These are phyloP conservation scores for Bolboschoenus planiculmis DNA, from an alignment of 176 grass and related monocot species.

Conservation along the genomic window DNA sequence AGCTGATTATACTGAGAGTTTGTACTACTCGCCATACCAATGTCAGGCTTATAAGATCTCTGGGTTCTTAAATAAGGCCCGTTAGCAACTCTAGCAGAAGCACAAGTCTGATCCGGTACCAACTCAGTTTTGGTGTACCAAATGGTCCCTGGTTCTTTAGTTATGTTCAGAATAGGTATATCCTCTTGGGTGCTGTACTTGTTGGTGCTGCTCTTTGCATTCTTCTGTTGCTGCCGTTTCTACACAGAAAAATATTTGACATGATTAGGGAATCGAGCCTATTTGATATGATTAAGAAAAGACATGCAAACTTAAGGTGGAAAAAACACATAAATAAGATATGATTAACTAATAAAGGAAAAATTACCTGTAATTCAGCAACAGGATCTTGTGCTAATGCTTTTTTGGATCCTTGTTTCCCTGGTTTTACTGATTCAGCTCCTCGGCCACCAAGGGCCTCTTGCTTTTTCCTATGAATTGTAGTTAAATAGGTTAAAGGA, in stretches of 20 bases:
- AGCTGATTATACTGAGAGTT: constrained; percentile 23
- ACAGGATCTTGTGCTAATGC: constrained; percentile 22
- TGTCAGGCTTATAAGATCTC: constrained; percentile 36
- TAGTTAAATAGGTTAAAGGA: neutral
- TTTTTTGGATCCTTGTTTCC: constrained; percentile 40
- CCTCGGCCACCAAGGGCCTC: constrained; percentile 31
- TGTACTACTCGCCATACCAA: constrained; percentile 19
- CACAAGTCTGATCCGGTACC: too few species aligned
- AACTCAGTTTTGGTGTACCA: constrained; percentile 29
- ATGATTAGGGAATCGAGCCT: neutral
- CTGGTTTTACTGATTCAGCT: constrained; percentile 50
- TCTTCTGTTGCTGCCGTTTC: constrained; percentile 46
- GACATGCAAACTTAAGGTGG: neutral
- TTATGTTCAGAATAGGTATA: constrained; percentile 28
- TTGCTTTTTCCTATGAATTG: constrained; percentile 47
- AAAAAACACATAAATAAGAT: neutral
- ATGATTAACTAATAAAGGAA: neutral
- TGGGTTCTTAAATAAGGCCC: constrained; percentile 32
- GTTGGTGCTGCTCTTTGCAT: constrained; percentile 46
- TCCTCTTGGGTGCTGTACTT: constrained; percentile 37
- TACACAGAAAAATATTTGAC: neutral
- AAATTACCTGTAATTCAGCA: constrained; percentile 47
- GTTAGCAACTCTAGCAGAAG: too few species aligned
- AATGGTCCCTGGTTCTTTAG: constrained; percentile 17
- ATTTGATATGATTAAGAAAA: neutral